A percentile compares a stretch with the other conserved stretches of the same genome.
phyloP scores from a whole-genome alignment of 1,284 basidiomycete species.

The Irpex sp. region DNA sequence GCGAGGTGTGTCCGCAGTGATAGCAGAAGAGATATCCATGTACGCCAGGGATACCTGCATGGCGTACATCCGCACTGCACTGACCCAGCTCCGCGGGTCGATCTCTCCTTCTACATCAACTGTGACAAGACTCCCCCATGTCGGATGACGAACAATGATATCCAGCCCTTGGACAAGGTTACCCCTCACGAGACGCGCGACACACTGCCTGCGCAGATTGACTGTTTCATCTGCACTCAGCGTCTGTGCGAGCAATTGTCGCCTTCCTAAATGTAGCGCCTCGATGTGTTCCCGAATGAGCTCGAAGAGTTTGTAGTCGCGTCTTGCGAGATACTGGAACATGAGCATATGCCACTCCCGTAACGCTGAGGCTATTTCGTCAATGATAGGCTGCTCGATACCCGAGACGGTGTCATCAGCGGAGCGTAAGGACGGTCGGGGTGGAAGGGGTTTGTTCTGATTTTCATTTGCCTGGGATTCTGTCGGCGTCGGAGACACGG shows the following conservation, averaged over 20 bases:
- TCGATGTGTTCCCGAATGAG: conserved; percentile 89
- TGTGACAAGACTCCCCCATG: conserved; percentile 83
- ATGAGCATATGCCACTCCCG: conserved; percentile 94
- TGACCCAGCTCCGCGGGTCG: conserved; percentile 76
- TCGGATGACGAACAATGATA: conserved; percentile 92
- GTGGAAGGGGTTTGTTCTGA: conserved; percentile 72
- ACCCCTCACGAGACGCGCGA: conserved; percentile 82
- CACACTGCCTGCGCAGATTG: conserved; percentile 82
- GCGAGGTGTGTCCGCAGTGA: conserved; percentile 22
- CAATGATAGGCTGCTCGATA: conserved; percentile 83
- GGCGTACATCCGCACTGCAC: conserved; percentile 84
- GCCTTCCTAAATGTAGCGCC: conserved; percentile 83
- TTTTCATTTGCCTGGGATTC: conserved; percentile 48
- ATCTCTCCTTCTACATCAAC: conserved; percentile 80
- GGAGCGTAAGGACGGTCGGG: conserved; percentile 88
- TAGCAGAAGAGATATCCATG: conserved; percentile 51
- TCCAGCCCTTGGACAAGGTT: conserved; percentile 93
- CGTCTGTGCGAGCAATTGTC: conserved; percentile 87
- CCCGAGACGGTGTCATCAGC: conserved; percentile 89
- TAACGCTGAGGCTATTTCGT: conserved; percentile 95
- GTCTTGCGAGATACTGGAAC: conserved; percentile 84
- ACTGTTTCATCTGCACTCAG: conserved; percentile 86
- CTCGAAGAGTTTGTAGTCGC: conserved; percentile 90
- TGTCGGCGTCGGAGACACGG: conserved; percentile 50
- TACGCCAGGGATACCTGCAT: conserved; percentile 85